A percentile compares a stretch with the other conserved stretches of the same genome.
Evolutionary conservation across 2,329 filamentous ascomycete species (phyloP).

Genomic region (Penicillium frequentans): DNA sequence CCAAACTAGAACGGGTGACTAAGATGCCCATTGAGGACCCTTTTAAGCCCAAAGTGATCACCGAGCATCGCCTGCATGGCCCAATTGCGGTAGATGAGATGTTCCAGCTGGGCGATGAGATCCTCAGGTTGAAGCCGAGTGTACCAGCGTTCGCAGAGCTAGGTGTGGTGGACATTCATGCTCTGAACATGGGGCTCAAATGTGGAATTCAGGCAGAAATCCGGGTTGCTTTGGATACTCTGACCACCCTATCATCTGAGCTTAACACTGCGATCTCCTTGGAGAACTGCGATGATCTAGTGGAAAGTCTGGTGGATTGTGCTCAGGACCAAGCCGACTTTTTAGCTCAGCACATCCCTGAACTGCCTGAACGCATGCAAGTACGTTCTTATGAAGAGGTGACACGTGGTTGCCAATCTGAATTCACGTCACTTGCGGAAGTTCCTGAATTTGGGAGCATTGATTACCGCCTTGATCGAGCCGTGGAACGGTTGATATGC

Average conservation of each 20-base stretch:
- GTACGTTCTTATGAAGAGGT: constrained; percentile 86
- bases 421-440: constrained; percentile 71
- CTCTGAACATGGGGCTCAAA: constrained; percentile 84
- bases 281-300: constrained; percentile 77
- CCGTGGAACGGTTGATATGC: constrained; percentile 83
- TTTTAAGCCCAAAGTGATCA: constrained; percentile 49
- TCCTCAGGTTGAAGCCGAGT: constrained; percentile 70
- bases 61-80: constrained; percentile 62
- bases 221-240: constrained; percentile 81
- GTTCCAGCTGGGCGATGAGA: constrained; percentile 63
- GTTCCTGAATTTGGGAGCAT: constrained; percentile 71
- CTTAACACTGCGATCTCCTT: constrained; percentile 65
- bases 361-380: constrained; percentile 83
- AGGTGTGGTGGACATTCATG: constrained; percentile 85
- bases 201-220: constrained; percentile 88
- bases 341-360: constrained; percentile 78
- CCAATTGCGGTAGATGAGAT: constrained; percentile 70
- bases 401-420: constrained; percentile 71
- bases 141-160: constrained; percentile 74
- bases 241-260: constrained; percentile 70
- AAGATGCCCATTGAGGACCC: constrained; percentile 43
- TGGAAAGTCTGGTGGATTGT: constrained; percentile 86
- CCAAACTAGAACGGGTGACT: constrained; percentile 32
- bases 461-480: constrained; percentile 79
- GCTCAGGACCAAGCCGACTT: constrained; percentile 84